Conservation (phyloP, 768 basidiomycete genomes). For the Tremella yokohamensis region DNA sequence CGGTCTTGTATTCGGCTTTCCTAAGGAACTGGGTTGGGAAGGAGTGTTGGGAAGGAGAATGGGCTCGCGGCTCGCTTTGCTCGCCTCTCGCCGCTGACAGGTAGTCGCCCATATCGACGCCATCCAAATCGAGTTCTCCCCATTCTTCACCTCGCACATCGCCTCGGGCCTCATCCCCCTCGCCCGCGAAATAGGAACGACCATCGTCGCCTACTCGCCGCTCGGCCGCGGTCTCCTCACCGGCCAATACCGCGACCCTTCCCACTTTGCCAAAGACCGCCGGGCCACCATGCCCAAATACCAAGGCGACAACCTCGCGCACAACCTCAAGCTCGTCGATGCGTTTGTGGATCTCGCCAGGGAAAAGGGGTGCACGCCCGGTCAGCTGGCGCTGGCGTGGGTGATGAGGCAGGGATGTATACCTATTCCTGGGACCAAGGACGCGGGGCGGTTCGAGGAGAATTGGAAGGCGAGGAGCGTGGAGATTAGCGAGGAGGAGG, state of each 20-base stretch:
- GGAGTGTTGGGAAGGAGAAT: background rate
- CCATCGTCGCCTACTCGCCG: slow-evolving; percentile 54
- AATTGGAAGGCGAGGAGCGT: slow-evolving; percentile 36
- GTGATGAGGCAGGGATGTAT: slow-evolving; percentile 42
- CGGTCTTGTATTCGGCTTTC: background rate
- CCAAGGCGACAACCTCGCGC: slow-evolving; percentile 48
- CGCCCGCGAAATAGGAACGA: slow-evolving; percentile 54
- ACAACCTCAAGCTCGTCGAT: slow-evolving; percentile 51
- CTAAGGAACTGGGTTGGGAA: background rate
- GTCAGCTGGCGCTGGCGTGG: slow-evolving; percentile 53
- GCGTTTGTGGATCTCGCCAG: slow-evolving; percentile 48
- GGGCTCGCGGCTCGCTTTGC: too few species aligned
- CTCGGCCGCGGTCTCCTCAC: slow-evolving; percentile 54
- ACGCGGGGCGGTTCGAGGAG: slow-evolving; percentile 33
- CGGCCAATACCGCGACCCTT: slow-evolving; percentile 23
- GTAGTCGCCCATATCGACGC: slow-evolving; percentile 39
- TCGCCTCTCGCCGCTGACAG: background rate
- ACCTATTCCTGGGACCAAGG: slow-evolving; percentile 36
- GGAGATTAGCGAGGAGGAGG: slow-evolving; percentile 29
- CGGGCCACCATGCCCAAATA: slow-evolving; percentile 48
- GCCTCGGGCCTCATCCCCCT: slow-evolving; percentile 40
- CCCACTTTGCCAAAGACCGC: slow-evolving; percentile 41
- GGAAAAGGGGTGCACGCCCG: slow-evolving; percentile 47
- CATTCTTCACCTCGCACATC: slow-evolving; percentile 41
- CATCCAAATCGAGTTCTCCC: slow-evolving; percentile 46